Percentiles rank a stretch among this genome's conserved stretches.
Evolutionary conservation across 805 yeast genomes (phyloP).

Genomic region (Zygotorulaspora danielsina): DNA sequence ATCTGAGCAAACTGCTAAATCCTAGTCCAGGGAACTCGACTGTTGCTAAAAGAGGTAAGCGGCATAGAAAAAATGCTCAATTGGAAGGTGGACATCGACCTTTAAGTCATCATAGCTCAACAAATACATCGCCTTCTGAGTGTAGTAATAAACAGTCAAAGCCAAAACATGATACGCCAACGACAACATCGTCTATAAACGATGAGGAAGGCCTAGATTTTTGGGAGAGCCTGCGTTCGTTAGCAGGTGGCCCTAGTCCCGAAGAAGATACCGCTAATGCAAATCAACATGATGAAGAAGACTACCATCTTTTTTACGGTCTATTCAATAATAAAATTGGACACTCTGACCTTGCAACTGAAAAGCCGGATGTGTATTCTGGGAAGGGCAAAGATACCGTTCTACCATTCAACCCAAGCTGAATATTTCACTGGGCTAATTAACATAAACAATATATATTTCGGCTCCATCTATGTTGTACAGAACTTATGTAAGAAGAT

Average conservation of each 20-base stretch:
- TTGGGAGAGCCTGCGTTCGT: conserved; percentile 63
- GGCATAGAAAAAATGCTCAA: conserved; percentile 13
- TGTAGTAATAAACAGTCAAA: conserved; percentile 3
- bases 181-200: conserved; percentile 8
- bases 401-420: conserved; percentile 19
- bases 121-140: conserved; percentile 10
- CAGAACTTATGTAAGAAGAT: no score
- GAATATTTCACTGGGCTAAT: neutral
- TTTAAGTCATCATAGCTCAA: conserved; percentile 6
- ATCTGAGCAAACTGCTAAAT: conserved; percentile 45
- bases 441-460: no score
- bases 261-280: conserved; percentile 9
- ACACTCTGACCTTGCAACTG: conserved; percentile 3
- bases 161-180: conserved; percentile 9
- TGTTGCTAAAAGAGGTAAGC: conserved; percentile 10
- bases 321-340: conserved; percentile 13
- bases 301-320: conserved; percentile 17
- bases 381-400: conserved; percentile 8
- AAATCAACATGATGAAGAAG: conserved; percentile 11
- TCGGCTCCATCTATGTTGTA: no score
- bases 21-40: conserved; percentile 18
- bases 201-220: conserved; percentile 63
- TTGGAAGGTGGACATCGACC: conserved; percentile 9
- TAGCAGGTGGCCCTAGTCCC: conserved; percentile 39
- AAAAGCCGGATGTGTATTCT: conserved; percentile 1